Base-by-base conservation (phyloP, 345 rosid genomes). In the Aegle marmelos region DNA sequence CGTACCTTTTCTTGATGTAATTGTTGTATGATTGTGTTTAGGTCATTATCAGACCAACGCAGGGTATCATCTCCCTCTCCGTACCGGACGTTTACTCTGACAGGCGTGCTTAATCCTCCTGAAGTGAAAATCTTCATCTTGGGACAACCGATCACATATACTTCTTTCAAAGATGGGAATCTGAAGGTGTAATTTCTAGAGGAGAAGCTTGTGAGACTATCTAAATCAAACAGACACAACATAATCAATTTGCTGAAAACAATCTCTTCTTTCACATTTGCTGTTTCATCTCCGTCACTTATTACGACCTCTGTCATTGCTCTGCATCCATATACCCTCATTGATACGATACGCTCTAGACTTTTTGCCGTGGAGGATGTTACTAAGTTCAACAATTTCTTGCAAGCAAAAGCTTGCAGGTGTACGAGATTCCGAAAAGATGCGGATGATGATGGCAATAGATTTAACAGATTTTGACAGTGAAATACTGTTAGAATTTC, bases 361-460 rank as follows among this genome's bases (percentile, higher is more conserved):
- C 64, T 59, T 68, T 48, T 70, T 21, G 63, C 79, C 22, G 39
- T 53, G 22, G 39, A 68, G 14, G 33, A 25, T 79, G 79, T 21
- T n/a, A 60, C 5, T 16, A 79, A 24, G 33, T 59, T 31, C 24
- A 5, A 16, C 36, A 79, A 21, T 45, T 7, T 6, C 2, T 33
- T 4, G 36, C 82, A 75, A 22, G 4, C 0, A 3, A 5, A 1
- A 6, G 53, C 65, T 16, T 48, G 2, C 28, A 79, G 30, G 0
- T 3, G 16, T 4, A 9, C 27, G 14, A 69, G 66, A 67, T 67
- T 79, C 34, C 11, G 39, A 9, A 80, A 80, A 53, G 82, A 62
- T 7, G 19, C 4, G 10, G 45, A 39, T 11, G 48, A 36, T 7
- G 34, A 45, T 1, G 57, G 41, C 0, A 31, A 21, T 53, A 80